A percentile compares a stretch with the other conserved stretches of the same genome.
phyloP scores from a whole-genome alignment of 306 rosid genomes.

The Cucurbita maxima region DNA sequence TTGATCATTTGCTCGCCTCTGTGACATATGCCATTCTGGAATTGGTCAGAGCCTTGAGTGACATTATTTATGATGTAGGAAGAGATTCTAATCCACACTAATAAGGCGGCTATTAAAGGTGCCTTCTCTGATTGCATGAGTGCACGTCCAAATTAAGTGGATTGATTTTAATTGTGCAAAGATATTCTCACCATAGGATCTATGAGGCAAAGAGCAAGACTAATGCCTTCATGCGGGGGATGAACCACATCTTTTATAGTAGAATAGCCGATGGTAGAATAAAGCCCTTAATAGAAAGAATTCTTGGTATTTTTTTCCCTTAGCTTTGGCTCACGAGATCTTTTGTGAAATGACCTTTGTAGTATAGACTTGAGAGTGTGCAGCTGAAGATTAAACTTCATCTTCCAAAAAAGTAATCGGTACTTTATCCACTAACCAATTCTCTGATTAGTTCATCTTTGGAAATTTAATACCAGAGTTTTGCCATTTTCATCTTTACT shows the following conservation, averaged over 20 bases:
- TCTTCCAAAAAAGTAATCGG: background rate
- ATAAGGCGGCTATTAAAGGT: too few relatives aligned
- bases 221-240: background rate
- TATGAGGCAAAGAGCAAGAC: background rate
- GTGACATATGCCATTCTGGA: too few relatives aligned
- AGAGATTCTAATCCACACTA: too few relatives aligned
- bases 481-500: background rate
- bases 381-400: background rate
- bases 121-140: too few relatives aligned
- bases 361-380: background rate
- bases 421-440: too few relatives aligned
- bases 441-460: background rate
- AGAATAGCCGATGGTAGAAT: background rate
- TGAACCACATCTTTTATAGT: background rate
- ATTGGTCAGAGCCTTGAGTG: too few relatives aligned
- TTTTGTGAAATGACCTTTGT: background rate
- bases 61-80: too few relatives aligned
- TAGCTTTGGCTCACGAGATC: background rate
- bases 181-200: background rate
- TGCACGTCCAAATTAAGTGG: too few relatives aligned
- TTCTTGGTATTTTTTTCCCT: too few relatives aligned
- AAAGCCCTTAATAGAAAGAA: background rate
- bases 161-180: background rate
- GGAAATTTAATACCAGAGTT: background rate
- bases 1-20: too few relatives aligned